Evolutionary conservation across 371 early-diverging fungal species (phyloP).

Genomic region (Smittium culicis): DNA sequence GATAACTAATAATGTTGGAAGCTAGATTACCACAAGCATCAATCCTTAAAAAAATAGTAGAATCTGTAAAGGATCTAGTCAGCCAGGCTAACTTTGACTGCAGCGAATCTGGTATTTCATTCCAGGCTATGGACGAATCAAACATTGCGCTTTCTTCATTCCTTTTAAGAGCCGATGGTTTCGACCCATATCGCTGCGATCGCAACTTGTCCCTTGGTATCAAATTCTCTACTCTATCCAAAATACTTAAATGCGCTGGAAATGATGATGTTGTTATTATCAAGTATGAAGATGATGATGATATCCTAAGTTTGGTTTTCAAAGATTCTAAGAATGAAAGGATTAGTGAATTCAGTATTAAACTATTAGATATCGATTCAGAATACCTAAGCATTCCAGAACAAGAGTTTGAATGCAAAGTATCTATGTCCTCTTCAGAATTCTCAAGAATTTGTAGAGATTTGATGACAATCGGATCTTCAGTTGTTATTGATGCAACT

Average conservation of each 20-base stretch:
- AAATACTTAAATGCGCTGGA: conserved; percentile 88
- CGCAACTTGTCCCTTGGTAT: conserved; percentile 85
- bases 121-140: conserved; percentile 99
- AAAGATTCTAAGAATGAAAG: conserved; percentile 68
- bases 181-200: conserved; percentile 93
- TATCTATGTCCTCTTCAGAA: conserved; percentile 76
- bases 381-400: conserved; percentile 95
- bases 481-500: conserved; percentile 74
- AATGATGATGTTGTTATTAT: conserved; percentile 86
- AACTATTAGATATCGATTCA: conserved; percentile 92
- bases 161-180: conserved; percentile 72
- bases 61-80: conserved; percentile 94
- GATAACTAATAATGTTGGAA: conserved; percentile 63
- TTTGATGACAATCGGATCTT: conserved; percentile 70
- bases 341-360: conserved; percentile 83
- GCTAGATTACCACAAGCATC: conserved; percentile 58
- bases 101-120: conserved; percentile 81
- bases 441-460: conserved; percentile 89
- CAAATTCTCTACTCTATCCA: conserved; percentile 68
- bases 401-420: conserved; percentile 76
- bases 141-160: conserved; percentile 93
- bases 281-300: conserved; percentile 76
- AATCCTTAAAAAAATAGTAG: conserved; percentile 83
- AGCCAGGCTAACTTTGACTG: conserved; percentile 97
- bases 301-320: conserved; percentile 68